Conservation (phyloP, 2,329 filamentous ascomycete species). For the Colletotrichum sp. region DNA sequence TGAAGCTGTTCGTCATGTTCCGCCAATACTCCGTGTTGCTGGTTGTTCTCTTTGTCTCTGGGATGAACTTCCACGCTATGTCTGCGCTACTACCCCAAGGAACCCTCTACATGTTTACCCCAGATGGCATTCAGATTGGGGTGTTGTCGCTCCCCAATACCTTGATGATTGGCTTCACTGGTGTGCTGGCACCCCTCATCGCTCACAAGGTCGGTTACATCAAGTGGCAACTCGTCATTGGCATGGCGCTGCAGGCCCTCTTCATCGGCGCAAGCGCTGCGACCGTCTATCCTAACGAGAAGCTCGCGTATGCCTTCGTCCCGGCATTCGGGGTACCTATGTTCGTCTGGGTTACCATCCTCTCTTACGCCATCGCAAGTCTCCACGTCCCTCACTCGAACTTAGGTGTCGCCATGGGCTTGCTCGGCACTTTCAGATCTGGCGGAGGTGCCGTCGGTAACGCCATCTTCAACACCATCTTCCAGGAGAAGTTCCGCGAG, state of each 20-base stretch:
- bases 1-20: conserved; percentile 30
- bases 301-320: conserved; percentile 32
- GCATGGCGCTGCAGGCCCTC: conserved; percentile 31
- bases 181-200: conserved; percentile 29
- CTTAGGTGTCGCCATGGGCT: conserved; percentile 32
- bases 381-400: conserved; percentile 34
- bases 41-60: conserved; percentile 34
- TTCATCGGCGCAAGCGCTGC: conserved; percentile 32
- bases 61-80: conserved; percentile 33
- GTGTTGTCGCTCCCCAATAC: conserved; percentile 6
- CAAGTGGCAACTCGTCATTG: conserved; percentile 32
- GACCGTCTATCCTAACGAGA: conserved; percentile 29
- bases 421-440: conserved; percentile 34
- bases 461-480: conserved; percentile 37
- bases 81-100: conserved; percentile 32
- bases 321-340: conserved; percentile 34
- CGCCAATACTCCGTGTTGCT: conserved; percentile 33
- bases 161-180: conserved; percentile 6
- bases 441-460: conserved; percentile 37
- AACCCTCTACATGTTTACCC: conserved; percentile 35
- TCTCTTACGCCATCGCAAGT: conserved; percentile 32
- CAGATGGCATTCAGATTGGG: conserved; percentile 31
- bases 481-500: conserved; percentile 22
- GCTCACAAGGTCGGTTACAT: conserved; percentile 35
- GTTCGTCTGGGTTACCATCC: conserved; percentile 35